These are phyloP conservation scores for Papilionanthe hybrid DNA, from an alignment of 116 monocot species.

Conservation along the genomic window DNA sequence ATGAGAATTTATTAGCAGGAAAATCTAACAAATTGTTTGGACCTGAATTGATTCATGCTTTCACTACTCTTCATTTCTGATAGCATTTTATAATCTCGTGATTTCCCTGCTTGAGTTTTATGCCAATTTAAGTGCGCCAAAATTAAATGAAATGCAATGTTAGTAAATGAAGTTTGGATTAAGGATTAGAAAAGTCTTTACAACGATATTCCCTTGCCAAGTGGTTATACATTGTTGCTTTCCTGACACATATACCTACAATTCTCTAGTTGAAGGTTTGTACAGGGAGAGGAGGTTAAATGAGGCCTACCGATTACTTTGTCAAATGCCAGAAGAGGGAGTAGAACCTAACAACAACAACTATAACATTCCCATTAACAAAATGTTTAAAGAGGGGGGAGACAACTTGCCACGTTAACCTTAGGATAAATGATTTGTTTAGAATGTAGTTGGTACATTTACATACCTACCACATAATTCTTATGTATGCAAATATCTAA, in stretches of 20 bases:
- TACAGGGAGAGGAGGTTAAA: conserved; percentile 23
- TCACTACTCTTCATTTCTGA: too few relatives aligned
- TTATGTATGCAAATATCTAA: too few relatives aligned
- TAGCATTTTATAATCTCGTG: too few relatives aligned
- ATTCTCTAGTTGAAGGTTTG: conserved; percentile 30
- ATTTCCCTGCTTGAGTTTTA: too few relatives aligned
- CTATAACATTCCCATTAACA: conserved; percentile 39
- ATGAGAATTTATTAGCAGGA: too few relatives aligned
- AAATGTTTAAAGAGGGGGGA: conserved; percentile 36
- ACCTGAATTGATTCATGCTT: too few relatives aligned
- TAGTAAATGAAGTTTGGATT: too few relatives aligned
- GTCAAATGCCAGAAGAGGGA: conserved; percentile 38
- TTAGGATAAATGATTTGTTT: conserved; percentile 35
- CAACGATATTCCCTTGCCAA: too few relatives aligned
- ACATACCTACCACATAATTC: conserved; percentile 20
- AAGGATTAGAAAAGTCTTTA: too few relatives aligned
- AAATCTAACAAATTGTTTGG: too few relatives aligned
- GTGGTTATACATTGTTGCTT: neutral
- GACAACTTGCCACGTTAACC: conserved; percentile 20
- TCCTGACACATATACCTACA: conserved; percentile 47
- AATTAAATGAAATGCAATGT: too few relatives aligned
- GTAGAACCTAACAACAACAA: conserved; percentile 26
- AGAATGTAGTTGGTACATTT: conserved; percentile 29
- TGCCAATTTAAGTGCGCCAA: too few relatives aligned
- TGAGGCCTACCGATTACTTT: conserved; percentile 29